These are phyloP conservation scores for Wickerhamomyces xylosicus DNA, from an alignment of 805 yeast species.

Conservation along the genomic window DNA sequence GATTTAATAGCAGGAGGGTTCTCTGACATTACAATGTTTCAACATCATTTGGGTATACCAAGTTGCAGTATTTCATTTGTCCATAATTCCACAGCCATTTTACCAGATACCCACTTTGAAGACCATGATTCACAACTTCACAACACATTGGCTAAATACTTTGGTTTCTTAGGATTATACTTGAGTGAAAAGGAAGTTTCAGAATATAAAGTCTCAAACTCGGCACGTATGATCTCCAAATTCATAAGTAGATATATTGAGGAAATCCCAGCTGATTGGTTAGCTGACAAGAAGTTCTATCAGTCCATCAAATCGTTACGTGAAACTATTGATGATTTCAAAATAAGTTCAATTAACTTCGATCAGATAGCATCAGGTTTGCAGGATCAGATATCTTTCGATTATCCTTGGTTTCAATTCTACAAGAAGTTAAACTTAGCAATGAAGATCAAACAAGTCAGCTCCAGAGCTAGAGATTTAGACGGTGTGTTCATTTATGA, in stretches of 20 bases:
- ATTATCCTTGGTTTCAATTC: constrained; percentile 70
- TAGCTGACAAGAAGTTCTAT: not conserved
- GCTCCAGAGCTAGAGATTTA: constrained; percentile 27
- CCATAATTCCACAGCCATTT: not conserved
- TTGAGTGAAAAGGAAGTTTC: constrained; percentile 50
- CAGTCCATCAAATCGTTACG: constrained; percentile 3
- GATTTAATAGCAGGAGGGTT: too few species aligned
- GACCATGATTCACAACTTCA: constrained; percentile 47
- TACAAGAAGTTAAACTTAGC: constrained; percentile 49
- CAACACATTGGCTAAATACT: constrained; percentile 45
- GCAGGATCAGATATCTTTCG: constrained; percentile 42
- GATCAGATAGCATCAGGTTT: constrained; percentile 39
- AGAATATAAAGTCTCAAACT: constrained; percentile 34
- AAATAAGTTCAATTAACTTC: constrained; percentile 19
- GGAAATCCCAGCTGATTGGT: constrained; percentile 23
- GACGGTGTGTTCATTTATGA: constrained; percentile 7
- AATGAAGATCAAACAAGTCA: constrained; percentile 43
- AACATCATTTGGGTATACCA: constrained; percentile 59
- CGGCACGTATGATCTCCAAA: constrained; percentile 31
- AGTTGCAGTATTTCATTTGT: constrained; percentile 39
- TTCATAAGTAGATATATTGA: constrained; percentile 22
- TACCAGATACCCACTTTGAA: constrained; percentile 30
- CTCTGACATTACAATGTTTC: constrained; percentile 44
- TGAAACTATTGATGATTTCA: constrained; percentile 2
- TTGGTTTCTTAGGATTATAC: constrained; percentile 43